Percentiles rank a stretch among this genome's conserved stretches.
phyloP scores from a whole-genome alignment of 2,329 filamentous ascomycete species.

The Ramularia endophylla region DNA sequence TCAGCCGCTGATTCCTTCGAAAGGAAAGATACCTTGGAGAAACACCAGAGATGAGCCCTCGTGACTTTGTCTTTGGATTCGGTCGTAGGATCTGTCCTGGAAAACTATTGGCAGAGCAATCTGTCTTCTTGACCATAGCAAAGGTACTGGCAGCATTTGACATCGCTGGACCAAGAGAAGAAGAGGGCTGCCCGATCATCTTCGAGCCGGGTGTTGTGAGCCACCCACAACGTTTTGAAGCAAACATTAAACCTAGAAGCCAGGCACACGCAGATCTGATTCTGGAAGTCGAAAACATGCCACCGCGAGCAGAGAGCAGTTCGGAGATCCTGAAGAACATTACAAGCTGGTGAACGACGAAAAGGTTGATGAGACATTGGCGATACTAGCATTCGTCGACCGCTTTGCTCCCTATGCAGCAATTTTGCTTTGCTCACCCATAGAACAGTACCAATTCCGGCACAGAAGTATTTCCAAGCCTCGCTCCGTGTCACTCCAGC shows the following conservation, averaged over 20 bases:
- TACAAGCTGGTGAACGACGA: no score
- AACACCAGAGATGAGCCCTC: slow-evolving; percentile 17
- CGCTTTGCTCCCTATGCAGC: no score
- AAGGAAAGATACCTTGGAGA: slow-evolving; percentile 8
- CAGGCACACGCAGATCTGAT: slow-evolving; percentile 8
- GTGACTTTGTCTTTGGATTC: slow-evolving; percentile 16
- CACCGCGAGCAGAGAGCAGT: slow-evolving; percentile 11
- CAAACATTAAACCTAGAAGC: slow-evolving; percentile 9
- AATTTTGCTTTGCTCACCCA: no score
- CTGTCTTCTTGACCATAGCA: slow-evolving; percentile 14
- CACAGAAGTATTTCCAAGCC: no score
- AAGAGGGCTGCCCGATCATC: slow-evolving; percentile 3
- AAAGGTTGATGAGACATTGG: no score
- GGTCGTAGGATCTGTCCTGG: slow-evolving; percentile 19
- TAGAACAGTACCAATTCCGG: no score
- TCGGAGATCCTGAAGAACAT: slow-evolving; percentile 8
- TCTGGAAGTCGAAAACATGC: slow-evolving; percentile 8
- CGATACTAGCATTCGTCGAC: no score
- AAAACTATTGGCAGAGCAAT: slow-evolving; percentile 11
- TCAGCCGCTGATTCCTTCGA: slow-evolving; percentile 13
- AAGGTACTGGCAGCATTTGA: slow-evolving; percentile 10
- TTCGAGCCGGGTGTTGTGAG: slow-evolving; percentile 15
- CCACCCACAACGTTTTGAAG: slow-evolving; percentile 13
- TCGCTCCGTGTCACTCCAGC: no score
- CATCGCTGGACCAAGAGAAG: slow-evolving; percentile 10